Percentiles rank a stretch among this genome's conserved stretches.
Evolutionary conservation across 1,139 yeast species (phyloP).

Genomic region (Blastobotrys arbuscula): DNA sequence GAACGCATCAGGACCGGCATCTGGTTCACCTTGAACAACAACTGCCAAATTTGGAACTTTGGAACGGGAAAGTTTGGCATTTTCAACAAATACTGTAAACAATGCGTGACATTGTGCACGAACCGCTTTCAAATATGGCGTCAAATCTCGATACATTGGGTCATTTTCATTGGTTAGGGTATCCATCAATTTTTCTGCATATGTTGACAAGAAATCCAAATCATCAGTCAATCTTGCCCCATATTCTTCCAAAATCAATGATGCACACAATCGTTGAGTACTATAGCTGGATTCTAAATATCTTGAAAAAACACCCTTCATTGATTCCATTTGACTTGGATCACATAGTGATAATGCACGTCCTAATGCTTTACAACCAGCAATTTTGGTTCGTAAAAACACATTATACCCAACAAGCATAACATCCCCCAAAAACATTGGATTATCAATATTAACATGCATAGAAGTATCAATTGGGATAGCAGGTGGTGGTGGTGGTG

Average conservation of each 20-base stretch:
- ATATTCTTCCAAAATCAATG: constrained; percentile 69
- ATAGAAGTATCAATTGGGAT: constrained; percentile 13
- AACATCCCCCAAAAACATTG: constrained; percentile 87
- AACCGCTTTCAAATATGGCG: constrained; percentile 78
- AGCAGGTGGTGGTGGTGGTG: constrained; percentile 1
- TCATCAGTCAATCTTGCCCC: constrained; percentile 37
- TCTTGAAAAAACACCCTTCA: constrained; percentile 29
- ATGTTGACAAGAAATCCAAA: neutral
- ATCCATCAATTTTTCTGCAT: constrained; percentile 35
- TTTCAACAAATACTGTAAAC: constrained; percentile 67
- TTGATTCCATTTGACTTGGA: constrained; percentile 28
- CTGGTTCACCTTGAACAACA: constrained; percentile 88
- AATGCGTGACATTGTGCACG: constrained; percentile 85
- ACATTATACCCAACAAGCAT: constrained; percentile 74
- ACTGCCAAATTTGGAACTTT: constrained; percentile 82
- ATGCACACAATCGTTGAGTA: constrained; percentile 70
- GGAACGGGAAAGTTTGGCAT: constrained; percentile 67
- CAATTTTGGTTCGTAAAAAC: constrained; percentile 67
- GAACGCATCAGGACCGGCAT: constrained; percentile 94
- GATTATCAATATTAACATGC: constrained; percentile 79
- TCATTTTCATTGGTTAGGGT: constrained; percentile 43
- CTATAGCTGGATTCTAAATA: constrained; percentile 60
- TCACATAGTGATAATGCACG: constrained; percentile 53
- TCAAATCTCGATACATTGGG: constrained; percentile 74
- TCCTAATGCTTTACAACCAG: constrained; percentile 76